phyloP scores from a whole-genome alignment of 2,329 filamentous ascomycete species.

The Beauveria bassiana region DNA sequence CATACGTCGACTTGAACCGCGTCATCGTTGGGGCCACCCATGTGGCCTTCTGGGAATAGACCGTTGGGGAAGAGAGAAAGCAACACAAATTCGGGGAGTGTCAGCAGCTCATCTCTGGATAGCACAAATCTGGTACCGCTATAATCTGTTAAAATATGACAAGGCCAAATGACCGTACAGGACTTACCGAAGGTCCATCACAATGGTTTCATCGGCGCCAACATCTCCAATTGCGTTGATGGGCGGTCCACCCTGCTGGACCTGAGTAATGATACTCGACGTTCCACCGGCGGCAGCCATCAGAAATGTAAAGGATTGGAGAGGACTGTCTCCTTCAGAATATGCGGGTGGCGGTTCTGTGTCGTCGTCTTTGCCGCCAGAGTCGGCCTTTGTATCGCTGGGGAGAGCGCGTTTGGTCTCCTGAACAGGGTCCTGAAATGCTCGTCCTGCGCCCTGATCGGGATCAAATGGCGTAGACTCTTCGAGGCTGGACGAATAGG shows the following conservation, averaged over 20 bases:
- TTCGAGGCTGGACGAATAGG: conserved; percentile 38
- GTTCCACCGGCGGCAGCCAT: conserved; percentile 97
- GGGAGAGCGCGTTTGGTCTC: conserved; percentile 82
- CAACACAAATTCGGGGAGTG: conserved; percentile 92
- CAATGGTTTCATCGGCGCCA: conserved; percentile 86
- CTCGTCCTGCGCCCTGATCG: conserved; percentile 27
- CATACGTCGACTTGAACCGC: conserved; percentile 96
- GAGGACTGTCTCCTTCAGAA: conserved; percentile 86
- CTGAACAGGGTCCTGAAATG: conserved; percentile 46
- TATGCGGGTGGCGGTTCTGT: conserved; percentile 93
- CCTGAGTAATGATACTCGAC: conserved; percentile 98
- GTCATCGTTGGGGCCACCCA: conserved; percentile 89
- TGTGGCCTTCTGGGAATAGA: conserved; percentile 92
- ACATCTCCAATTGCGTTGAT: conserved; percentile 87
- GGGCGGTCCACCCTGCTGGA: conserved; percentile 85
- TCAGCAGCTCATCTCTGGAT: conserved; percentile 89
- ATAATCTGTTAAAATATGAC: conserved; percentile 18
- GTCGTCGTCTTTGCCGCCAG: conserved; percentile 70
- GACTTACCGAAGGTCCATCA: conserved; percentile 80
- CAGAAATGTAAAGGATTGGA: conserved; percentile 88
- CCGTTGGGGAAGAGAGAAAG: conserved; percentile 97
- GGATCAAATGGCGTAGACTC: conserved; percentile 31
- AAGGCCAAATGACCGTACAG: neutral
- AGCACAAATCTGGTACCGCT: conserved; percentile 92
- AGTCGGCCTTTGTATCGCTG: conserved; percentile 70